Evolutionary conservation across 2,329 filamentous ascomycete species (phyloP).

Genomic region (Nannizzia gypsea): DNA sequence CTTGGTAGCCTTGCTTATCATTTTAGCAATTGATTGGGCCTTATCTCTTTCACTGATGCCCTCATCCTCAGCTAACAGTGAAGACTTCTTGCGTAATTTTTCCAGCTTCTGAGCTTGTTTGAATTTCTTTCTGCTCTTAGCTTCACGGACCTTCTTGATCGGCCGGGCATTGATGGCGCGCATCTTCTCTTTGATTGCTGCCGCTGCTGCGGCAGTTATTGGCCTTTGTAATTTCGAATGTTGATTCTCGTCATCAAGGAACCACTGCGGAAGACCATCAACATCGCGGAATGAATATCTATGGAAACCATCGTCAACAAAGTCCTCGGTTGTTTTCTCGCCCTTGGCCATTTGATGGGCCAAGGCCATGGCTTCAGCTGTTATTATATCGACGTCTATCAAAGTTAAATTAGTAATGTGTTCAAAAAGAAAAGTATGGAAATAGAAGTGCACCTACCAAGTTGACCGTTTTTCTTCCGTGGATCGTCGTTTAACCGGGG

Average conservation of each 20-base stretch:
- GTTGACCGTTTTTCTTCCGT: slow-evolving; percentile 31
- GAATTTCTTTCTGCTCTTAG: slow-evolving; percentile 92
- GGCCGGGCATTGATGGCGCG: slow-evolving; percentile 87
- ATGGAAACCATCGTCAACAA: slow-evolving; percentile 88
- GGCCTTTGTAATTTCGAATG: slow-evolving; percentile 79
- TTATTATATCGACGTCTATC: slow-evolving; percentile 91
- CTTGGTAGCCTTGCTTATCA: slow-evolving; percentile 71
- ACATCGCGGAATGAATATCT: slow-evolving; percentile 81
- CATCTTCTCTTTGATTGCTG: slow-evolving; percentile 87
- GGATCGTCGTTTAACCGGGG: slow-evolving; percentile 26
- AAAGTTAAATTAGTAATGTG: slow-evolving; percentile 11
- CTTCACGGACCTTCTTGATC: slow-evolving; percentile 98
- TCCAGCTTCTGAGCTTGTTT: slow-evolving; percentile 83
- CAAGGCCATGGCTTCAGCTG: slow-evolving; percentile 97
- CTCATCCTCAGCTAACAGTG: slow-evolving; percentile 76
- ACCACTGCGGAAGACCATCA: slow-evolving; percentile 94
- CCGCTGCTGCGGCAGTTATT: slow-evolving; percentile 80
- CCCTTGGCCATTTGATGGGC: slow-evolving; percentile 85
- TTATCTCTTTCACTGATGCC: slow-evolving; percentile 95
- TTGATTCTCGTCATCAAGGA: slow-evolving; percentile 77
- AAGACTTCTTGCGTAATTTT: slow-evolving; percentile 96
- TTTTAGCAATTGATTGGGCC: slow-evolving; percentile 65
- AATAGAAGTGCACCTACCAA: slow-evolving; percentile 28
- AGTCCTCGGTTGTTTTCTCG: slow-evolving; percentile 63
- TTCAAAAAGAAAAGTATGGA: slow-evolving; percentile 10